Evolutionary conservation across 2,329 filamentous ascomycete species (phyloP), one percentile per base, ranked within the genome.

Genomic region (Alternaria gaisen): DNA sequence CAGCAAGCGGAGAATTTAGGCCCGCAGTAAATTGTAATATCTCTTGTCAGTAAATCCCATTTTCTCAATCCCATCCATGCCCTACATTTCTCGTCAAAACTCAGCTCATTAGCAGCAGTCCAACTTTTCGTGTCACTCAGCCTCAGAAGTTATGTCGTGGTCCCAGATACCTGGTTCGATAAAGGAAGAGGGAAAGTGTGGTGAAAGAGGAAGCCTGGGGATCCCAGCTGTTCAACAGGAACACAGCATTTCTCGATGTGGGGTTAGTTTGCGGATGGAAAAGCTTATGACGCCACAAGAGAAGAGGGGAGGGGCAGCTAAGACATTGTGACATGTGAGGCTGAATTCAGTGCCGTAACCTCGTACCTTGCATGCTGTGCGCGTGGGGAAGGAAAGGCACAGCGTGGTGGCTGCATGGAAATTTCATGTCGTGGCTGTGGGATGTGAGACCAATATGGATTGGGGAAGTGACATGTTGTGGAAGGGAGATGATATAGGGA

Each of bases 1-100:
- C 46, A 50, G 46, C 46, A 41, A 38, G 50, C 34, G 50, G 41
- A 47, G 34, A 57, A 52, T 30, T 52, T 28, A 55, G 38, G 43
- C 51, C 36, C 41, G 54, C 38, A 34, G 36, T 63, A 63, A 64
- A 66, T 66, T 66, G 63, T 66, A 66, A 66, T 66, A 66, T 51
- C 50, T 38, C 53, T 58, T 56, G 43, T 22, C 30, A 32, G 30
- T 36, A 50, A 22, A 36, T 11, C 20, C 34, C 14, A 20, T 34
- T 4, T 50, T 18, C 10, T 12, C 2, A 24, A 36, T n/a, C 24
- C 30, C n/a, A n/a, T 32, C 4, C 20, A 30, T 16, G 24, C 34
- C 6, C 20, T 20, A 14, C 18, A 43, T 11, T 34, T 34, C 40
- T 53, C 51, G 40, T 42, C 5, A 16, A 5, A 18, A 8, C 46